Percentiles rank a stretch among this genome's conserved stretches.
Conservation (phyloP, 441 rosid genomes). For the Mallotus japonicus region DNA sequence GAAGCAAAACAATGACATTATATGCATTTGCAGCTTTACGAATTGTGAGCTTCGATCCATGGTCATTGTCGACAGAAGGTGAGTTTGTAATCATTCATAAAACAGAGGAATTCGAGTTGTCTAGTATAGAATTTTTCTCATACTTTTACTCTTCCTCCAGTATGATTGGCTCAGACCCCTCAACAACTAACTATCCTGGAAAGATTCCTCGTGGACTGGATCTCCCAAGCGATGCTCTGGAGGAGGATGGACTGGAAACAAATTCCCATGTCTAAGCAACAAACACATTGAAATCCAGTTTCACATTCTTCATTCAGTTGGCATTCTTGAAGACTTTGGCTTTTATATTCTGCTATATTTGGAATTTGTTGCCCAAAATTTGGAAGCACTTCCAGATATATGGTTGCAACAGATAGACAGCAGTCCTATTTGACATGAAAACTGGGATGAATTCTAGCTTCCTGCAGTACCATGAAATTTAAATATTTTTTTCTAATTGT, state of each 20-base stretch:
- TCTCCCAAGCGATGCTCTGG: constrained; percentile 43
- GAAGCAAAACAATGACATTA: background rate
- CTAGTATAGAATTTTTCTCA: background rate
- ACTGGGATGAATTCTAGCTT: constrained; percentile 7
- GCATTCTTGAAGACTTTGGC: constrained; percentile 17
- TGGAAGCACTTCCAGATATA: background rate
- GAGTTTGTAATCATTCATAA: constrained; percentile 18
- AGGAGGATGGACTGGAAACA: constrained; percentile 31
- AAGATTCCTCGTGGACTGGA: constrained; percentile 68
- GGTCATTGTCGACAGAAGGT: constrained; percentile 82
- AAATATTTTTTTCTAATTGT: background rate
- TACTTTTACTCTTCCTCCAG: constrained; percentile 34
- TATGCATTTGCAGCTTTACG: constrained; percentile 60
- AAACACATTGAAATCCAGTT: background rate
- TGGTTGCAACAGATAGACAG: background rate
- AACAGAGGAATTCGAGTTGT: background rate
- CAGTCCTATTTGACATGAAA: background rate
- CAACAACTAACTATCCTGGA: constrained; percentile 73
- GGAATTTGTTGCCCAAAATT: background rate
- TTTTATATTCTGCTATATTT: background rate
- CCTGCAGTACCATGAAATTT: background rate
- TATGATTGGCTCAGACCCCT: constrained; percentile 61
- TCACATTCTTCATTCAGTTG: background rate
- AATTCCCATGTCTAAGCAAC: constrained; percentile 18
- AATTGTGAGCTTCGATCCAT: constrained; percentile 93